Percentiles rank a stretch among this genome's conserved stretches.
These are phyloP conservation scores for Climacium dendroides DNA, from an alignment of 225 moss, liverwort and hornwort species.

Conservation along the genomic window DNA sequence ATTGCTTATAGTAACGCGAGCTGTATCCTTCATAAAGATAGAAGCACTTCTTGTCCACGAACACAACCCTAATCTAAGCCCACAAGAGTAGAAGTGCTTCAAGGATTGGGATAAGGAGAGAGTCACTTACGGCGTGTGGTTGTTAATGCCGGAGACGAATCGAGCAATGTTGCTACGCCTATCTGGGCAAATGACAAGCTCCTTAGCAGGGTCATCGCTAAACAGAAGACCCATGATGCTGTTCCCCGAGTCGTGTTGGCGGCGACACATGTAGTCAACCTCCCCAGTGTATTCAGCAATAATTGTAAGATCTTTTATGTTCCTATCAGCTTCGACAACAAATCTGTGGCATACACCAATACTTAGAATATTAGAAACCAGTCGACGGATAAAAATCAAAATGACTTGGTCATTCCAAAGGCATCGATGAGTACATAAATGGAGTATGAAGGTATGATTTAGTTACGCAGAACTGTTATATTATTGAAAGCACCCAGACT, in stretches of 20 bases:
- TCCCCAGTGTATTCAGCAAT: constrained; percentile 94
- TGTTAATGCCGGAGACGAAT: constrained; percentile 95
- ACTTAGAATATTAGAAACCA: neutral
- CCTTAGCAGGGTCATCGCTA: constrained; percentile 40
- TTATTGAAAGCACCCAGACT: neutral
- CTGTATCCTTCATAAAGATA: neutral
- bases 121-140: constrained; percentile 57
- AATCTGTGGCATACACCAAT: constrained; percentile 31
- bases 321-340: constrained; percentile 86
- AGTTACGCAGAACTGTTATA: neutral
- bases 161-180: constrained; percentile 83
- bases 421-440: neutral
- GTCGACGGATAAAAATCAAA: neutral
- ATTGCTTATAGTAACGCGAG: neutral
- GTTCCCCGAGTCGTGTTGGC: constrained; percentile 58
- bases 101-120: neutral
- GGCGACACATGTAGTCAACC: constrained; percentile 85
- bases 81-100: neutral
- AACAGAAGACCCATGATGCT: constrained; percentile 94
- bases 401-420: neutral
- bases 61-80: neutral
- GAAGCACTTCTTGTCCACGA: neutral
- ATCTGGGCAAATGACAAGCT: constrained; percentile 92
- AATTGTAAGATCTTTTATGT: constrained; percentile 86
- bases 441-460: neutral